phyloP scores from a whole-genome alignment of 1,139 yeast genomes.

The Candida mesenterica region DNA sequence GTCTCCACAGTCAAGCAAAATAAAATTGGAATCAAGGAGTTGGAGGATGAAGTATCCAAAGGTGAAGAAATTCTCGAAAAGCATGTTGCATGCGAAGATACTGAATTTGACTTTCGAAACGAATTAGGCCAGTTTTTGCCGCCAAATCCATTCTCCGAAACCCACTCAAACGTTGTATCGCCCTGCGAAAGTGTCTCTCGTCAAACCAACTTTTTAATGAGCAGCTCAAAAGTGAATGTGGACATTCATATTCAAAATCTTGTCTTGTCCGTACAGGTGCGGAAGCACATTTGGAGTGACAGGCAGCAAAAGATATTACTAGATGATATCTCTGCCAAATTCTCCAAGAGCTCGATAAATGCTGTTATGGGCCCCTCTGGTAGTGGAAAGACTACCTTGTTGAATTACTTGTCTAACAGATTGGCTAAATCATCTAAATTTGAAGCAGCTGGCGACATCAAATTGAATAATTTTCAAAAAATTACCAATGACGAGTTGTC shows the following conservation, averaged over 20 bases:
- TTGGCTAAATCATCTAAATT: too few relatives aligned
- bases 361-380: constrained; percentile 31
- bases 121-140: too few relatives aligned
- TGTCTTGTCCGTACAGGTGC: too few relatives aligned
- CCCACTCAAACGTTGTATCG: too few relatives aligned
- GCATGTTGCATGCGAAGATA: too few relatives aligned
- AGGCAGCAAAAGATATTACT: too few relatives aligned
- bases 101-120: too few relatives aligned
- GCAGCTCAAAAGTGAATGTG: constrained; percentile 5
- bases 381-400: constrained; percentile 25
- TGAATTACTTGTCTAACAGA: constrained; percentile 21
- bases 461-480: constrained; percentile 15
- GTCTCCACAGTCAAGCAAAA: constrained; percentile 34
- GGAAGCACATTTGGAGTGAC: too few relatives aligned
- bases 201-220: constrained; percentile 1
- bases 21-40: constrained; percentile 53
- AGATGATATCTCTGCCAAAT: constrained; percentile 18
- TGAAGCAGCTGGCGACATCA: constrained; percentile 16
- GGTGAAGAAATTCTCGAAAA: too few relatives aligned
- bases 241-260: constrained; percentile 6
- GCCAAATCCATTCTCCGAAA: too few relatives aligned
- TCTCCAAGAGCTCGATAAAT: constrained; percentile 19
- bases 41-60: constrained; percentile 34
- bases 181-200: too few relatives aligned
- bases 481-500: constrained; percentile 17